Evolutionary conservation across 176 grass and related monocot genomes (phyloP).

Genomic region (Hyparrhenia diplandra): DNA sequence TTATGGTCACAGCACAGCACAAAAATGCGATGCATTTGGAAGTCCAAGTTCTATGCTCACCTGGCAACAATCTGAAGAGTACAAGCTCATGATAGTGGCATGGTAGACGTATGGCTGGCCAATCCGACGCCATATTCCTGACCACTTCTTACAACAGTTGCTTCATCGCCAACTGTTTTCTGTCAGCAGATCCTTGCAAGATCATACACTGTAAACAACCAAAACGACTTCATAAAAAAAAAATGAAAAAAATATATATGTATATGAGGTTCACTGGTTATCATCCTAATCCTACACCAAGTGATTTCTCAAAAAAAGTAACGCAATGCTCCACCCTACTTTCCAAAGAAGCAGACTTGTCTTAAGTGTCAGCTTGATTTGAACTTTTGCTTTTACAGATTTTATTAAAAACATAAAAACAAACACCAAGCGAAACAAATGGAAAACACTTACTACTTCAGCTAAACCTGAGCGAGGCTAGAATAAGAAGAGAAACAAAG

Average conservation of each 20-base stretch:
- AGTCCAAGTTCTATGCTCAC: background rate
- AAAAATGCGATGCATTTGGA: background rate
- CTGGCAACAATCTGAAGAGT: background rate
- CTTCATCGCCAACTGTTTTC: background rate
- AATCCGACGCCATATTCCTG: background rate
- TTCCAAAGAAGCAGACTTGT: background rate
- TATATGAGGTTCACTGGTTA: too few species aligned
- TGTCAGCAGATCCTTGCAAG: background rate
- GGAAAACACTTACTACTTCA: too few species aligned
- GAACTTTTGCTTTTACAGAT: background rate
- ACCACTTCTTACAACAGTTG: background rate
- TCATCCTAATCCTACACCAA: background rate
- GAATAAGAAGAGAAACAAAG: too few species aligned
- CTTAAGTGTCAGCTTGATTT: background rate
- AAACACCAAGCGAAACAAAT: too few species aligned
- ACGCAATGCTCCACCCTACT: background rate
- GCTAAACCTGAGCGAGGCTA: too few species aligned
- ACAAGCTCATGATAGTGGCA: background rate
- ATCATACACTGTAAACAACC: background rate
- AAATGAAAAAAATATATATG: too few species aligned
- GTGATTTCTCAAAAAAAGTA: too few species aligned
- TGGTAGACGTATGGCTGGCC: background rate
- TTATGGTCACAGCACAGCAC: too few species aligned
- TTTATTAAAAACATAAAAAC: too few species aligned
- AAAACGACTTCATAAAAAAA: too few species aligned